phyloP scores from a whole-genome alignment of 2,329 filamentous ascomycete genomes.

The Neocatenulostroma microsporum region DNA sequence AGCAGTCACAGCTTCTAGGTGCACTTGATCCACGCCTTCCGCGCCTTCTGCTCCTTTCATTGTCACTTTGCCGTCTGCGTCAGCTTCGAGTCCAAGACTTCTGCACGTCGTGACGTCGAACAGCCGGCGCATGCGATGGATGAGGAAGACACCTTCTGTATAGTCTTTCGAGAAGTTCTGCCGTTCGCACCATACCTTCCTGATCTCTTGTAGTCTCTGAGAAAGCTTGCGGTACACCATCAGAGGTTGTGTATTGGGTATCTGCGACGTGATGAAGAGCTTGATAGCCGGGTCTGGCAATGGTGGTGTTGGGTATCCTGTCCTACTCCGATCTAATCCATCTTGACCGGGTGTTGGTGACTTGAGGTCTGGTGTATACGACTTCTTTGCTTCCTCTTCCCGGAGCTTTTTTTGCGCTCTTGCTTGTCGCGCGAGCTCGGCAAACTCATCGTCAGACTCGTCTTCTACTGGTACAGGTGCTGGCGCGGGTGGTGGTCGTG shows the following conservation, averaged over 20 bases:
- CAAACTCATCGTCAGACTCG: conserved; percentile 38
- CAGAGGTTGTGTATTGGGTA: conserved; percentile 54
- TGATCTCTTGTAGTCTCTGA: conserved; percentile 60
- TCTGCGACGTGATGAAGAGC: conserved; percentile 60
- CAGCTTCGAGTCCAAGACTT: conserved; percentile 54
- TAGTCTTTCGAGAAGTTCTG: conserved; percentile 49
- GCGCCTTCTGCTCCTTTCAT: conserved; percentile 43
- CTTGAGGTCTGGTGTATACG: conserved; percentile 11
- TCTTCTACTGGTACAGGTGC: conserved; percentile 16
- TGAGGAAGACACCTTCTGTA: conserved; percentile 59
- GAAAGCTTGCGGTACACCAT: conserved; percentile 60
- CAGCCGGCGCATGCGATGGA: conserved; percentile 65
- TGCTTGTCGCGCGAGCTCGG: conserved; percentile 35
- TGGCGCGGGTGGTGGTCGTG: too few relatives aligned
- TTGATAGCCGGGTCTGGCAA: conserved; percentile 46
- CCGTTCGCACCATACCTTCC: conserved; percentile 59
- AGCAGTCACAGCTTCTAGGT: conserved; percentile 69
- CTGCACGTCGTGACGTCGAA: conserved; percentile 69
- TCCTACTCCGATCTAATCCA: conserved; percentile 4
- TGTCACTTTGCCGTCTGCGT: conserved; percentile 32
- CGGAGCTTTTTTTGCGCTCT: conserved; percentile 32
- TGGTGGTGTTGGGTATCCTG: conserved; percentile 13
- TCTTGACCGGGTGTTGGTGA: conserved; percentile 8
- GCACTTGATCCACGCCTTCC: conserved; percentile 51
- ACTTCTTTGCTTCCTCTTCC: conserved; percentile 13